A percentile compares a stretch with the other conserved stretches of the same genome.
These are phyloP conservation scores for Pseudopyrenochaeta lycopersici DNA, from an alignment of 2,329 filamentous ascomycete species.

Conservation along the genomic window DNA sequence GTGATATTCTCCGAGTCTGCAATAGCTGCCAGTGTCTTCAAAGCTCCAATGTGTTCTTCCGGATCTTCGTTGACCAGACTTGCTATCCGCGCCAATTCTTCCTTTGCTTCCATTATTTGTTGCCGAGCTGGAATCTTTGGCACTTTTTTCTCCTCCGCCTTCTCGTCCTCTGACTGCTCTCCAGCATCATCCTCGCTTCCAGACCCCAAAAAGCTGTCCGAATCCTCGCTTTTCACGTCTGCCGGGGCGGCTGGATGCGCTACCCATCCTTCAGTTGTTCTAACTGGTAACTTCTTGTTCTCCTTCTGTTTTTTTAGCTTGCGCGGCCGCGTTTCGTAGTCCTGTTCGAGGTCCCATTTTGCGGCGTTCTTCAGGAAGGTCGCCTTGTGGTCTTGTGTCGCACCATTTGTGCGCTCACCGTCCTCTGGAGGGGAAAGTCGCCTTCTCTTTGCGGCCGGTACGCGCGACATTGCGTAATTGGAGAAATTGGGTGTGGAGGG, in stretches of 20 bases:
- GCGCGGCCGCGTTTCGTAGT: slow-evolving; percentile 82
- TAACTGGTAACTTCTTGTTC: slow-evolving; percentile 81
- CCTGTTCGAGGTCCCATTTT: slow-evolving; percentile 90
- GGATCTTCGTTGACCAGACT: slow-evolving; percentile 86
- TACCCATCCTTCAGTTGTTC: slow-evolving; percentile 79
- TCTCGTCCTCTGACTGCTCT: slow-evolving; percentile 53
- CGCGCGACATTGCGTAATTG: slow-evolving; percentile 38
- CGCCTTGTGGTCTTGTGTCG: slow-evolving; percentile 39
- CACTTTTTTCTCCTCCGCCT: slow-evolving; percentile 56
- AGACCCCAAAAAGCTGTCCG: slow-evolving; percentile 70
- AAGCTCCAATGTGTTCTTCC: slow-evolving; percentile 83
- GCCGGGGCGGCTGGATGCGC: slow-evolving; percentile 61
- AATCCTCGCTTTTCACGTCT: slow-evolving; percentile 61
- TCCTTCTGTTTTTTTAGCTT: slow-evolving; percentile 78
- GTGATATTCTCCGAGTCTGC: slow-evolving; percentile 73
- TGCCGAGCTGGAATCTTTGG: slow-evolving; percentile 77
- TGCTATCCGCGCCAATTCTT: slow-evolving; percentile 87
- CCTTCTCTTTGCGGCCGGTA: slow-evolving; percentile 48
- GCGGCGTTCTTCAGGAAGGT: slow-evolving; percentile 78
- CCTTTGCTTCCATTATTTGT: slow-evolving; percentile 87
- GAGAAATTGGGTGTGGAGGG: background rate
- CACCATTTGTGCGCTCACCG: slow-evolving; percentile 21
- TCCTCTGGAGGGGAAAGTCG: slow-evolving; percentile 48
- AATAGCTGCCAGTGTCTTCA: slow-evolving; percentile 80
- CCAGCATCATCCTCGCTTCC: slow-evolving; percentile 62